Evolutionary conservation across 768 basidiomycete species (phyloP), one percentile per base, ranked within the genome.

Genomic region (Podaxis sp.): DNA sequence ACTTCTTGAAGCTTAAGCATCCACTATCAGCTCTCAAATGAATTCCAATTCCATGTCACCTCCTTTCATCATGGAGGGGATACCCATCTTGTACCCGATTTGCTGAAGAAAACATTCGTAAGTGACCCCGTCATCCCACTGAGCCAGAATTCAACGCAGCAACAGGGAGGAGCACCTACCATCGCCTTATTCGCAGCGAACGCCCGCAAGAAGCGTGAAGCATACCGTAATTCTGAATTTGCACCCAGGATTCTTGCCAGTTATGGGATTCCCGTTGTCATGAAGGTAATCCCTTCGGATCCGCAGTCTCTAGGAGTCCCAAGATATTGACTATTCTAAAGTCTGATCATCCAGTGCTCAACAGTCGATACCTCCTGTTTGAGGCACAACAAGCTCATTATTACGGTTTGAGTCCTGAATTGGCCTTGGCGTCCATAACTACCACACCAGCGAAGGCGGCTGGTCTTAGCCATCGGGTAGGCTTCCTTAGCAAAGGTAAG

Each of bases 1-100:
- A n/a, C 0, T 46, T 3, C 43, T 46, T 46, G 15, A 46, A 8
- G 15, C 43, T 43, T 46, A 8, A 46, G n/a, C 3, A 22, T 2
- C 33, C 1, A 15, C 17, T 36, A 37, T 2, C 59, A 91, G 80
- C 77, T 93, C 2, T 85, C 90, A 9, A 91, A 93, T 72, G 91
- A 94, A 65, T 94, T 93, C 77, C 77, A 90, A 64, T 91, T 91
- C 74, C 83, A 87, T 0, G 76, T 92, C 40, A 84, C 90, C 0
- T 87, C 88, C 0, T 85, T 91, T 73, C 91, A 92, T 67, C 91
- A 93, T 66, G 90, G 91, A 0, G 85, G 86, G 46, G 90, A 93
- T 66, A 84, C 91, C 0, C 93, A 89, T 66, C 85, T 94, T 43
- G 90, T 93, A n/a, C 88, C 91, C 2, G 84, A 85, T 25, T 71